Conservation (phyloP, 768 basidiomycete genomes). For the Suillus alpinus region DNA sequence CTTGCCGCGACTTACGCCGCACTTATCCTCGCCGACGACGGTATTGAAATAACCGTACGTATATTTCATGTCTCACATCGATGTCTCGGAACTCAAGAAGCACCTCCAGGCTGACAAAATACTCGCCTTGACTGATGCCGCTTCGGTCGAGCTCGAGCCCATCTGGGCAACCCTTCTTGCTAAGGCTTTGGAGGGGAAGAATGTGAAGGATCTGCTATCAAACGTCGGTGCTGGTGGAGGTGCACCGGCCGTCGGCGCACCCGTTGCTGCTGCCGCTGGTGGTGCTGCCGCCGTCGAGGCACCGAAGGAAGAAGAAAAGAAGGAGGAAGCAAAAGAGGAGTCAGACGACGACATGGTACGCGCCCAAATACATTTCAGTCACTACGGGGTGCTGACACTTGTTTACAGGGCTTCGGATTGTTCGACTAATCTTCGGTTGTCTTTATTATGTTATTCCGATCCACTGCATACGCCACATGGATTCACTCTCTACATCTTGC, state of each 20-base stretch:
- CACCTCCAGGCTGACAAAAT: conserved; percentile 84
- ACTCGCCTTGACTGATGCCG: conserved; percentile 76
- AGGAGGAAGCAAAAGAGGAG: conserved; percentile 84
- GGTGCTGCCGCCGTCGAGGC: conserved; percentile 60
- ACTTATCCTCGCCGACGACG: conserved; percentile 97
- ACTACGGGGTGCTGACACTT: not conserved
- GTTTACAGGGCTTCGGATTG: conserved; percentile 83
- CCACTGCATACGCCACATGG: not conserved
- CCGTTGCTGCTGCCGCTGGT: conserved; percentile 48
- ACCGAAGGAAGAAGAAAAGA: conserved; percentile 71
- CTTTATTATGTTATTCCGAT: conserved; percentile 25
- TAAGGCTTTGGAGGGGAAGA: conserved; percentile 97
- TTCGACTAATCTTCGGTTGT: conserved; percentile 68
- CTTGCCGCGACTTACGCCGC: conserved; percentile 95
- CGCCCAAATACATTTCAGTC: conserved; percentile 7
- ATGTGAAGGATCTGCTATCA: conserved; percentile 92
- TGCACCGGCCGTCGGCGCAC: conserved; percentile 66
- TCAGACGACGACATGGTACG: conserved; percentile 88
- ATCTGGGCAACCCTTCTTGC: conserved; percentile 98
- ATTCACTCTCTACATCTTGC: not conserved
- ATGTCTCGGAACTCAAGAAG: conserved; percentile 1
- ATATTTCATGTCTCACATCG: not conserved
- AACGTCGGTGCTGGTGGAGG: conserved; percentile 94
- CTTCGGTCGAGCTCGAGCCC: conserved; percentile 83
- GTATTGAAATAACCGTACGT: conserved; percentile 94